Percentiles rank a stretch among this genome's conserved stretches.
These are phyloP conservation scores for Ajuga chamaepitys DNA, from an alignment of 257 asterid species.

Conservation along the genomic window DNA sequence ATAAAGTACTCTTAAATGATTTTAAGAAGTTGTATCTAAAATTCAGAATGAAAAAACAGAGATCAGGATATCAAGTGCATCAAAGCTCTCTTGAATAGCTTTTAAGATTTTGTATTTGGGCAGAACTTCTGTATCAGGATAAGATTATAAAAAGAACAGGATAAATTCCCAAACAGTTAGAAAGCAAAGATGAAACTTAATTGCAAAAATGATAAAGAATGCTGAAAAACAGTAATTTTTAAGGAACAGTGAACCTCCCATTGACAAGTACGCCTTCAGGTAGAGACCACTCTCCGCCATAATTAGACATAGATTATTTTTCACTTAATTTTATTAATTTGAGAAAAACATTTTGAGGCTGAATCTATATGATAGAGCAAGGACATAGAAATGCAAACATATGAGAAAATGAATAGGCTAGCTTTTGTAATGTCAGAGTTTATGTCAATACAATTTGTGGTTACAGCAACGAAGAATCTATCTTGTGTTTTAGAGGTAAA, in stretches of 20 bases:
- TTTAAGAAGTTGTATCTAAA: neutral
- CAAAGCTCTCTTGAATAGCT: neutral
- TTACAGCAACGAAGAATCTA: neutral
- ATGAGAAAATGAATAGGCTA: neutral
- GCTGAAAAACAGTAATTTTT: neutral
- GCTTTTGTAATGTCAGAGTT: no score
- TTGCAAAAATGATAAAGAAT: neutral
- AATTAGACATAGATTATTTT: neutral
- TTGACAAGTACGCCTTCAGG: neutral
- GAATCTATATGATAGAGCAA: constrained; percentile 4
- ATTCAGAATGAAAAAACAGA: neutral
- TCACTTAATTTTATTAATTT: neutral
- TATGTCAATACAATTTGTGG: neutral
- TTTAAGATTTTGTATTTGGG: neutral
- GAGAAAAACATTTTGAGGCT: neutral
- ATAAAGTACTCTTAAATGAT: no score
- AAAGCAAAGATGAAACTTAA: neutral
- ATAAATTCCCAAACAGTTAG: neutral
- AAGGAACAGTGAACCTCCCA: neutral
- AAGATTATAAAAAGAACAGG: neutral
- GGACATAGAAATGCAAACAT: neutral
- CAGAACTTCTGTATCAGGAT: neutral
- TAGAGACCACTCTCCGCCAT: neutral
- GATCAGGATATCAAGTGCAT: constrained; percentile 3
- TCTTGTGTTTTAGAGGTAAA: neutral